phyloP scores from a whole-genome alignment of 106 monocot species.

The Triglochin maritima region DNA sequence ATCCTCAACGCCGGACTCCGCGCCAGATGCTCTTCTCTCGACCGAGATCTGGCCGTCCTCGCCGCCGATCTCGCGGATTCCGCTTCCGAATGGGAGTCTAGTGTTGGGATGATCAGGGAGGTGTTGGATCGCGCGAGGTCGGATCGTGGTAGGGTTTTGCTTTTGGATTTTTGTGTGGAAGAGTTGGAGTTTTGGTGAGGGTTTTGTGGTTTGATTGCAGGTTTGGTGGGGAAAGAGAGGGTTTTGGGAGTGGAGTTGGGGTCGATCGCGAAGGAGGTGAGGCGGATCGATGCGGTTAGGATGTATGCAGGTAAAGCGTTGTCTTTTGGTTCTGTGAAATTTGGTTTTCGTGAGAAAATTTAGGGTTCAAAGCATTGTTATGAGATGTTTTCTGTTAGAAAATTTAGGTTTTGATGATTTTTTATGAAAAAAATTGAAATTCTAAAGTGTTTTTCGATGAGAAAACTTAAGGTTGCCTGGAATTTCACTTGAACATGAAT shows the following conservation, averaged over 20 bases:
- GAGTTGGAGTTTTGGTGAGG: not conserved
- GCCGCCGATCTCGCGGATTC: conserved; percentile 10
- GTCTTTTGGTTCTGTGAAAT: not conserved
- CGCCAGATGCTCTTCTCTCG: conserved; percentile 20
- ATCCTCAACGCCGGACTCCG: conserved; percentile 13
- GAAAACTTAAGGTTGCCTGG: not conserved
- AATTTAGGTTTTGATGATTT: not conserved
- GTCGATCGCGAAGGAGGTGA: conserved; percentile 26
- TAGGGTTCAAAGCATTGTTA: too few species aligned
- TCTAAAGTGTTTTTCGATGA: too few species aligned
- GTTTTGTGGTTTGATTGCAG: not conserved
- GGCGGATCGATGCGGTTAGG: conserved; percentile 28
- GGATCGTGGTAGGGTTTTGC: too few species aligned
- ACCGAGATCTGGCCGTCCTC: conserved; percentile 8
- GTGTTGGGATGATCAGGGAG: conserved; percentile 5
- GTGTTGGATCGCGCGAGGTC: conserved; percentile 1
- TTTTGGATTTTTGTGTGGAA: too few species aligned
- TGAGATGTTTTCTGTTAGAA: not conserved
- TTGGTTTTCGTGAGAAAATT: not conserved
- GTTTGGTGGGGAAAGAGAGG: not conserved
- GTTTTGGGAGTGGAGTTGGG: conserved; percentile 17
- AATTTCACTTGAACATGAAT: too few species aligned
- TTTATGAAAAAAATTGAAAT: not conserved
- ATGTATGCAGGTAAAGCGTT: conserved; percentile 42
- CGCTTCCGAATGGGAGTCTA: conserved; percentile 11